Evolutionary conservation across 164 flowering plant genomes (phyloP), one percentile per base, ranked within the genome.

Genomic region (Nelumbo lutea): DNA sequence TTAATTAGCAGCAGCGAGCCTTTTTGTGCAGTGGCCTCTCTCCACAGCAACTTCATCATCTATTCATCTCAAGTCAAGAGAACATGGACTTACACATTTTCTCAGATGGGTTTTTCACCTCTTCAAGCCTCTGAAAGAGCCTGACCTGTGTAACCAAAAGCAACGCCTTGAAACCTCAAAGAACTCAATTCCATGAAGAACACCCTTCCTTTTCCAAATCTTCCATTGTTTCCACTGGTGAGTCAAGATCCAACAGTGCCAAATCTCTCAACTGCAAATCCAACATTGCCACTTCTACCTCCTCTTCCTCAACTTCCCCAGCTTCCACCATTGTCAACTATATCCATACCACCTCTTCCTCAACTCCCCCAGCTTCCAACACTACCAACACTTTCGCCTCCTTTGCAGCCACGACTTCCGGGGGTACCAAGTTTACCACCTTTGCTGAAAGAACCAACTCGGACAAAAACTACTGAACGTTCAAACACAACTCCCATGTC

Each of bases 1-100:
- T 67, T 94, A 57, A 60, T 90, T 14, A 88, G 73, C 58, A 87
- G 90, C 86, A 88, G 83, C 48, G 85, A 90, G 65, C 90, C 95
- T 1, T 77, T 70, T 65, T 94, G 97, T 66, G 75, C 90, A 2
- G 85, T 88, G 72, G 90, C 93, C 50, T 83, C 97, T 91, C 50
- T 83, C 97, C 6, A 68, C 84, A 3, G 85, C 90, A 6, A 76
- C 82, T 55, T 84, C 93, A 4, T 80, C 95, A 11, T 69, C 77
- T 2, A 82, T 91, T 55, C 87, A 69, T 65, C 84, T 86, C 67
- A 84, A 84, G 74, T 84, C 89, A 15, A 83, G 82, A 74, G 80
- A 83, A 70, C 72, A 81, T 62, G 88, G 88, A 62, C 74, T 67
- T 5, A 4, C 85, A 85, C 68, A 76, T 86, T 6, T 91, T 81